A percentile compares a stretch with the other conserved stretches of the same genome.
Evolutionary conservation across 768 basidiomycete species (phyloP).

Genomic region (Crucibulum laeve): DNA sequence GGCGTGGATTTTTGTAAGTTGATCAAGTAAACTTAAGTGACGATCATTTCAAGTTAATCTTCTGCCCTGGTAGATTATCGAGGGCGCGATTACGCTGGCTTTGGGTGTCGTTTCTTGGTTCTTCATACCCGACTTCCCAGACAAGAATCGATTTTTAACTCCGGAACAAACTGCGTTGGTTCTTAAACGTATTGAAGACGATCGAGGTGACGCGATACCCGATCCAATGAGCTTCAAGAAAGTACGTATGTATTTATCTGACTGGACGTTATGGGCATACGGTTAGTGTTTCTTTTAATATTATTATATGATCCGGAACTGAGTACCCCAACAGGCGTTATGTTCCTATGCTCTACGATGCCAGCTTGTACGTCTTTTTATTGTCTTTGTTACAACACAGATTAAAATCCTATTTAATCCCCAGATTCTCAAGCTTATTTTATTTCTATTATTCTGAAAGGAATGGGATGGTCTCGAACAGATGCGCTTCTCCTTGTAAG

Average conservation of each 20-base stretch:
- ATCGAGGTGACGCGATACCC: conserved; percentile 45
- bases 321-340: conserved; percentile 23
- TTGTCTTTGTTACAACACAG: too few species aligned
- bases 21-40: neutral
- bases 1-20: conserved; percentile 46
- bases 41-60: neutral
- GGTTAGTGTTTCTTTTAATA: conserved; percentile 20
- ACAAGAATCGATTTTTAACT: conserved; percentile 40
- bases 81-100: conserved; percentile 38
- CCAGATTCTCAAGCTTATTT: conserved; percentile 41
- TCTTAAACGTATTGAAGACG: conserved; percentile 41
- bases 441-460: conserved; percentile 39
- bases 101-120: conserved; percentile 37
- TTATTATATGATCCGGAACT: neutral
- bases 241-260: conserved; percentile 32
- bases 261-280: conserved; percentile 45
- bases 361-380: conserved; percentile 30
- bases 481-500: conserved; percentile 38
- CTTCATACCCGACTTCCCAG: conserved; percentile 42
- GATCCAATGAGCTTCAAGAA: conserved; percentile 33
- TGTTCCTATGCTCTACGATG: conserved; percentile 41
- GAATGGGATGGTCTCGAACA: conserved; percentile 37
- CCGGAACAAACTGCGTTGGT: conserved; percentile 38
- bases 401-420: too few species aligned
- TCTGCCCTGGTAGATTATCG: conserved; percentile 33